Conservation (phyloP, 352 stramenopile species). For the Phytophthora sojae region DNA sequence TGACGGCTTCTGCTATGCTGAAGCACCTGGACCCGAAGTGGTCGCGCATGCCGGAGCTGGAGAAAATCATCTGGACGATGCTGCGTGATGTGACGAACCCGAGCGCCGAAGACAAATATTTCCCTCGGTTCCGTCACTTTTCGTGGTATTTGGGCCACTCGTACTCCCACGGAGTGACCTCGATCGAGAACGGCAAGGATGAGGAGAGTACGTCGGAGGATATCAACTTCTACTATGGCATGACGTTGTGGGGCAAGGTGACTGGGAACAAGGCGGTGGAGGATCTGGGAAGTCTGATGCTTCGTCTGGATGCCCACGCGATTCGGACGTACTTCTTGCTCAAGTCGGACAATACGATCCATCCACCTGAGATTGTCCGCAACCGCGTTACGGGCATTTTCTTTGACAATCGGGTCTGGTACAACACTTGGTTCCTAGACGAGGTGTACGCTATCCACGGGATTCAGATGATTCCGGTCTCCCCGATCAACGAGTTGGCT, state of each 20-base stretch:
- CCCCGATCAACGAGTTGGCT: conserved; percentile 66
- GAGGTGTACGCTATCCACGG: conserved; percentile 69
- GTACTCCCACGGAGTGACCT: conserved; percentile 64
- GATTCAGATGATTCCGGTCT: conserved; percentile 76
- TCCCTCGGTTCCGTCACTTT: conserved; percentile 70
- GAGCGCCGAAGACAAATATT: conserved; percentile 50
- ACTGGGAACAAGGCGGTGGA: conserved; percentile 57
- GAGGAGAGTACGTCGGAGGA: conserved; percentile 72
- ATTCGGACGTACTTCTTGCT: conserved; percentile 75
- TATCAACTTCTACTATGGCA: conserved; percentile 77
- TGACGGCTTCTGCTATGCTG: conserved; percentile 62
- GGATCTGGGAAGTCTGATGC: conserved; percentile 66
- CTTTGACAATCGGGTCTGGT: conserved; percentile 67
- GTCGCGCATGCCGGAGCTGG: conserved; percentile 49
- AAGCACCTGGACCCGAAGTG: conserved; percentile 60
- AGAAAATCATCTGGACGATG: conserved; percentile 58
- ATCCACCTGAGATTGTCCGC: conserved; percentile 57
- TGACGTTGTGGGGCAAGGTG: conserved; percentile 66
- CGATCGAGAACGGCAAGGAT: conserved; percentile 65
- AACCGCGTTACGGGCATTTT: conserved; percentile 76
- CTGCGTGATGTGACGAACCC: conserved; percentile 70
- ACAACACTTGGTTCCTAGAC: conserved; percentile 67
- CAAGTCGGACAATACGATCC: conserved; percentile 55
- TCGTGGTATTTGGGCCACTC: conserved; percentile 73
- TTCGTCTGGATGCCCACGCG: conserved; percentile 58